A percentile compares a stretch with the other conserved stretches of the same genome.
phyloP scores from a whole-genome alignment of 768 basidiomycete genomes.

The Ephemerocybe angulata region DNA sequence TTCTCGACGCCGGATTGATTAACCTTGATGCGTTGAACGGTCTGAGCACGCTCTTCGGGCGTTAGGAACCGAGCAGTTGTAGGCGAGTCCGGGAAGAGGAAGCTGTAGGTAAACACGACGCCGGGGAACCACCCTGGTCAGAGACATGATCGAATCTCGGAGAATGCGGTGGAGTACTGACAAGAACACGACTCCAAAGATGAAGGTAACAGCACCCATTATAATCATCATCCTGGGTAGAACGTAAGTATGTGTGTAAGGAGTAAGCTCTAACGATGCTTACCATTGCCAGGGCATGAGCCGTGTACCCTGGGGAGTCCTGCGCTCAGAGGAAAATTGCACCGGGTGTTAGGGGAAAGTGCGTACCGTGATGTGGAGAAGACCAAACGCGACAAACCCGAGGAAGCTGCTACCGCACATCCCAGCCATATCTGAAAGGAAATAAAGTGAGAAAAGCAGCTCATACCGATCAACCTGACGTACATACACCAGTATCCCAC shows the following conservation, averaged over 20 bases:
- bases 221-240: conserved; percentile 61
- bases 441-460: neutral
- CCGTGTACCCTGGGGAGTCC: conserved; percentile 40
- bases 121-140: too few species aligned
- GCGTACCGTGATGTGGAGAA: conserved; percentile 53
- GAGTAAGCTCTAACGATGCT: neutral
- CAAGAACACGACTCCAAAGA: conserved; percentile 54
- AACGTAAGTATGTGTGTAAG: neutral
- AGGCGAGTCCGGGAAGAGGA: conserved; percentile 68
- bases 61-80: conserved; percentile 75
- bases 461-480: neutral
- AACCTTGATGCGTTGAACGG: conserved; percentile 64
- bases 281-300: conserved; percentile 77
- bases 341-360: neutral
- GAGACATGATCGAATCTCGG: neutral
- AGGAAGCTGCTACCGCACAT: conserved; percentile 1
- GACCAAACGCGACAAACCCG: neutral
- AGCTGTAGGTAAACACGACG: neutral
- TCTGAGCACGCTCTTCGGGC: conserved; percentile 55
- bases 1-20: conserved; percentile 84
- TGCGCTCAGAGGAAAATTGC: conserved; percentile 18
- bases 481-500: conserved; percentile 76
- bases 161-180: conserved; percentile 21
- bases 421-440: neutral
- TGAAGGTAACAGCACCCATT: conserved; percentile 56